These are phyloP conservation scores for Rutstroemia sydowiana DNA, from an alignment of 2,329 filamentous ascomycete species.

Conservation along the genomic window DNA sequence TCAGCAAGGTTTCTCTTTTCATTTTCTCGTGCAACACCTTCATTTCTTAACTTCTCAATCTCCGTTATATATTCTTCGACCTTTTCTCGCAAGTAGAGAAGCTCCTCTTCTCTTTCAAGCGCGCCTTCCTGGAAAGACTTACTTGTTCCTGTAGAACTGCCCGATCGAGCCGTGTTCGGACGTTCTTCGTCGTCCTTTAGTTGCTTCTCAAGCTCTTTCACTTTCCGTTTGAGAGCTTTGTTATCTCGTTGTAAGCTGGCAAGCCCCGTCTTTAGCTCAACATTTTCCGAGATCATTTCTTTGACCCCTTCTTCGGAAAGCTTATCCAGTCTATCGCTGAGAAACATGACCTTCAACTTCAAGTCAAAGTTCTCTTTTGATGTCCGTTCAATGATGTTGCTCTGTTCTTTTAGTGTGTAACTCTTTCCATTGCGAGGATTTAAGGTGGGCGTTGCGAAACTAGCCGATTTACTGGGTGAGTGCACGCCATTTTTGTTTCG, in stretches of 20 bases:
- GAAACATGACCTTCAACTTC: slow-evolving; percentile 94
- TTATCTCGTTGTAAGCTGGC: slow-evolving; percentile 87
- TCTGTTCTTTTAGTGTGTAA: slow-evolving; percentile 93
- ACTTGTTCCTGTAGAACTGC: slow-evolving; percentile 48
- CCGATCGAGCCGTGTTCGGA: slow-evolving; percentile 51
- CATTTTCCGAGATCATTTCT: slow-evolving; percentile 96
- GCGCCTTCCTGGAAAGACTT: slow-evolving; percentile 49
- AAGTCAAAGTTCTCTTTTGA: slow-evolving; percentile 98
- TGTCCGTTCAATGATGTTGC: slow-evolving; percentile 89
- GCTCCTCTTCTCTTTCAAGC: slow-evolving; percentile 73
- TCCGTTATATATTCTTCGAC: slow-evolving; percentile 78
- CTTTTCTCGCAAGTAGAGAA: slow-evolving; percentile 75
- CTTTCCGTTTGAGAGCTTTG: slow-evolving; percentile 69
- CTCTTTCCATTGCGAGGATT: slow-evolving; percentile 52
- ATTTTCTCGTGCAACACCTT: slow-evolving; percentile 69
- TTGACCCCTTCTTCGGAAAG: slow-evolving; percentile 93
- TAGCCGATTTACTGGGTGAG: slow-evolving; percentile 47
- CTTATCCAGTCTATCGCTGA: slow-evolving; percentile 87
- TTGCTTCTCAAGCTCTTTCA: slow-evolving; percentile 82
- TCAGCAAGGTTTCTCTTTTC: slow-evolving; percentile 85
- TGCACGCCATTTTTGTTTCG: slow-evolving; percentile 62
- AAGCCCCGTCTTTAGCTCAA: slow-evolving; percentile 86
- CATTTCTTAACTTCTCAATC: slow-evolving; percentile 73
- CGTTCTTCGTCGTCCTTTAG: slow-evolving; percentile 57
- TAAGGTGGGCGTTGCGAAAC: slow-evolving; percentile 42